phyloP scores from a whole-genome alignment of 208 protist genomes.

The Acanthamoeba triangularis region DNA sequence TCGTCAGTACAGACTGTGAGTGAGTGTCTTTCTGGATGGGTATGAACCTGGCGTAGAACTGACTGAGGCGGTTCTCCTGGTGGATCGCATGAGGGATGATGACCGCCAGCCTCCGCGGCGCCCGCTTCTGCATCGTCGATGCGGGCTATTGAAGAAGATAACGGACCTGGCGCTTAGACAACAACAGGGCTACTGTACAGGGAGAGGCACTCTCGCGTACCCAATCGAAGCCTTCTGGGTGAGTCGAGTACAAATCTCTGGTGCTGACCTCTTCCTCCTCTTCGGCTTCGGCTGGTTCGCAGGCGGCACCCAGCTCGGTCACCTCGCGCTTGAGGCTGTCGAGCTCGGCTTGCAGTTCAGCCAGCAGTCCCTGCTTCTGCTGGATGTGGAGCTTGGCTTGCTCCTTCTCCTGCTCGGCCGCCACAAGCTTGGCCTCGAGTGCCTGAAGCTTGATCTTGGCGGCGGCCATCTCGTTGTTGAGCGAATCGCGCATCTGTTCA shows the following conservation, averaged over 20 bases:
- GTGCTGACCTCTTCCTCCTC: not conserved
- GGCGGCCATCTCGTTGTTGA: not conserved
- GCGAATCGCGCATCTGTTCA: not conserved
- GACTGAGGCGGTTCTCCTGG: slow-evolving; percentile 63
- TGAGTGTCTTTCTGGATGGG: no score
- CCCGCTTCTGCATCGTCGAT: slow-evolving; percentile 48
- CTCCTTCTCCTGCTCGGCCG: not conserved
- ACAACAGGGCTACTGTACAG: no score
- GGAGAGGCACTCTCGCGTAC: not conserved
- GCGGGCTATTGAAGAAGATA: not conserved
- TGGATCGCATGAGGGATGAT: slow-evolving; percentile 62
- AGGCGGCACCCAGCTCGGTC: not conserved
- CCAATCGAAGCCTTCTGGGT: not conserved
- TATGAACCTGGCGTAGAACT: slow-evolving; percentile 56
- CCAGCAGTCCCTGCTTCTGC: not conserved
- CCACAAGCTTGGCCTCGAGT: not conserved
- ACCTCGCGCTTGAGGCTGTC: not conserved
- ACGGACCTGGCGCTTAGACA: no score
- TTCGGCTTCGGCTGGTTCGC: not conserved
- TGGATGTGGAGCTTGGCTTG: not conserved
- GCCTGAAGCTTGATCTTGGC: not conserved
- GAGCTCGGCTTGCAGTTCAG: not conserved
- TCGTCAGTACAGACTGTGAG: no score
- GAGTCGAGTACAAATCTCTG: not conserved
- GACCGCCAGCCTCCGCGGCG: slow-evolving; percentile 24